phyloP scores from a whole-genome alignment of 345 rosid species.

The Barbarea vulgaris region DNA sequence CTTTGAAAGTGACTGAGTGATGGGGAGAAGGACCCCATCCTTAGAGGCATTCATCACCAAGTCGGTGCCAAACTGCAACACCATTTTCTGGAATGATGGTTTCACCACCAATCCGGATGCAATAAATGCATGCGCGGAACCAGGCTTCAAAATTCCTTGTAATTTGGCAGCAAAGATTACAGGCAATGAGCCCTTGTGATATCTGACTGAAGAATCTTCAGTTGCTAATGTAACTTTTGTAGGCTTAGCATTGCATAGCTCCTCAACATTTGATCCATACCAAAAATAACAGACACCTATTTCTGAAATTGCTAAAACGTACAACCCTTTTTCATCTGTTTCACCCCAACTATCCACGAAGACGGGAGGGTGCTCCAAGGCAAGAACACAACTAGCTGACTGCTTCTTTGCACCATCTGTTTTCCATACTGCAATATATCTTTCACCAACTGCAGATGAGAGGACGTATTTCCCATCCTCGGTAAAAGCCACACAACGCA shows the following conservation, averaged over 20 bases:
- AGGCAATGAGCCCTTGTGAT: constrained; percentile 52
- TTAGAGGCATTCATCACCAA: constrained; percentile 61
- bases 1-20: constrained; percentile 51
- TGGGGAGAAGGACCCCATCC: constrained; percentile 77
- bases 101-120: constrained; percentile 79
- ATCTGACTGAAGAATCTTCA: constrained; percentile 50
- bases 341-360: constrained; percentile 66
- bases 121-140: constrained; percentile 60
- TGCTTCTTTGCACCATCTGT: constrained; percentile 68
- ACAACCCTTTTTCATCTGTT: constrained; percentile 52
- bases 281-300: constrained; percentile 86
- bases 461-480: constrained; percentile 79
- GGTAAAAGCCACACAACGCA: constrained; percentile 71
- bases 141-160: constrained; percentile 60
- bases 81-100: constrained; percentile 81
- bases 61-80: constrained; percentile 64
- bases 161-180: constrained; percentile 80
- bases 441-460: constrained; percentile 82
- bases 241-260: constrained; percentile 60
- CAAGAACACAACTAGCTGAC: constrained; percentile 89
- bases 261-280: constrained; percentile 69
- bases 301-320: constrained; percentile 81
- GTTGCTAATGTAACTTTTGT: constrained; percentile 63
- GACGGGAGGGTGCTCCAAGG: constrained; percentile 94
- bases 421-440: constrained; percentile 82